Base-by-base conservation (phyloP, 202 grass and related monocot species). In the Hordeum pubiflorum region DNA sequence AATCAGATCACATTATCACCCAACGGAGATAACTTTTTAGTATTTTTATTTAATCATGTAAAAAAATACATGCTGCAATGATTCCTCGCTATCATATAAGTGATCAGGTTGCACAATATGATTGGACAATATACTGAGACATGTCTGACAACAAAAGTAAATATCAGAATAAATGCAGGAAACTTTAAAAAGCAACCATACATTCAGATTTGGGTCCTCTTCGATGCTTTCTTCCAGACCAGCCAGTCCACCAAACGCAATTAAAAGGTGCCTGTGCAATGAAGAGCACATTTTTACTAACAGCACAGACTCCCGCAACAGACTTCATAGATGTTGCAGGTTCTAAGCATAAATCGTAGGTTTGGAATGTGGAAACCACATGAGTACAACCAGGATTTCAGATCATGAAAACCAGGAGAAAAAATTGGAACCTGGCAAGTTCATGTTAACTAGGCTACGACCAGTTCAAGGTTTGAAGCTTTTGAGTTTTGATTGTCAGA, bases 161-260 rank as follows among this genome's bases (percentile, higher is more conserved):
- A 31, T 63, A 75, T 48, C 11, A 80, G 18, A 80, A 27, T 4
- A n/a, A 11, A 55, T 66, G 10, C 59, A 29, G 62, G 23, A 50
- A 71, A 78, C 48, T 14, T 27, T 32, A 22, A n/a, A 26, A 18
- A 39, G 4, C 20, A 81, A 61, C 33, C 26, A 64, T 91, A 95
- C 96, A 90, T 98, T 98, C 66, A 95, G 85, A 84, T 75, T 83
- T 70, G 54, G 86, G 83, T 95, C 92, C 90, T 98, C 96, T 86
- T 98, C 92, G 20, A 98, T 88, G 78, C 89, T 93, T 80, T 95
- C 96, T 88, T 98, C 96, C 84, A 98, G 85, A 79, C 96, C 96
- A 76, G 89, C 90, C 77, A 98, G 82, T 63, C 96, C 96, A 71
- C 92, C 96, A 73, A 98, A 95, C 14, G 84, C 92, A 80, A 95